phyloP scores from a whole-genome alignment of 2,329 filamentous ascomycete genomes.

The Aspergillus sp. region DNA sequence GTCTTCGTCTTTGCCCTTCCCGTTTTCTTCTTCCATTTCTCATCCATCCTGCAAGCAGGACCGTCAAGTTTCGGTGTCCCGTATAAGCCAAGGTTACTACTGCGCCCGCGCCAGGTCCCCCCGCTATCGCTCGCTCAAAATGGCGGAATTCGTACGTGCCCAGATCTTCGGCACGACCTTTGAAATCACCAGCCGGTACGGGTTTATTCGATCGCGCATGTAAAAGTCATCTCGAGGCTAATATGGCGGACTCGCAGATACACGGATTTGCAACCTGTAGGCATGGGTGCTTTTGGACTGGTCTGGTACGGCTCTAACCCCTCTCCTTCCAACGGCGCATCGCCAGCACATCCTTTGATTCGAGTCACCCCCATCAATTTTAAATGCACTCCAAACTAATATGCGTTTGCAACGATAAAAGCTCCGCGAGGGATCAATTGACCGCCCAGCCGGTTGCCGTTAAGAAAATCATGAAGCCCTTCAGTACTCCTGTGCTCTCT shows the following conservation, averaged over 20 bases:
- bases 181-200: constrained; percentile 96
- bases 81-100: background rate
- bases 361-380: background rate
- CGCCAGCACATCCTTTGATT: constrained; percentile 2
- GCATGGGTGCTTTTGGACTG: constrained; percentile 97
- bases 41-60: background rate
- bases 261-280: constrained; percentile 95
- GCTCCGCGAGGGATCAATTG: constrained; percentile 96
- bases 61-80: background rate
- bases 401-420: constrained; percentile 38
- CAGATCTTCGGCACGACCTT: constrained; percentile 99
- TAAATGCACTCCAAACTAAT: constrained; percentile 14
- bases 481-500: constrained; percentile 96
- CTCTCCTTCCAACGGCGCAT: constrained; percentile 9
- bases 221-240: background rate
- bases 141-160: constrained; percentile 99
- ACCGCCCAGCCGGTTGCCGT: constrained; percentile 95
- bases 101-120: constrained; percentile 15
- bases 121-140: constrained; percentile 47
- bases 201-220: background rate
- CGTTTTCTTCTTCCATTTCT: constrained; percentile 12
- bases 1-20: background rate
- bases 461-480: constrained; percentile 99
- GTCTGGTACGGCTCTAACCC: constrained; percentile 71
- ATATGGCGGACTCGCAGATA: constrained; percentile 62